phyloP scores from a whole-genome alignment of 2,329 filamentous ascomycete species.

The Chalara sp. region DNA sequence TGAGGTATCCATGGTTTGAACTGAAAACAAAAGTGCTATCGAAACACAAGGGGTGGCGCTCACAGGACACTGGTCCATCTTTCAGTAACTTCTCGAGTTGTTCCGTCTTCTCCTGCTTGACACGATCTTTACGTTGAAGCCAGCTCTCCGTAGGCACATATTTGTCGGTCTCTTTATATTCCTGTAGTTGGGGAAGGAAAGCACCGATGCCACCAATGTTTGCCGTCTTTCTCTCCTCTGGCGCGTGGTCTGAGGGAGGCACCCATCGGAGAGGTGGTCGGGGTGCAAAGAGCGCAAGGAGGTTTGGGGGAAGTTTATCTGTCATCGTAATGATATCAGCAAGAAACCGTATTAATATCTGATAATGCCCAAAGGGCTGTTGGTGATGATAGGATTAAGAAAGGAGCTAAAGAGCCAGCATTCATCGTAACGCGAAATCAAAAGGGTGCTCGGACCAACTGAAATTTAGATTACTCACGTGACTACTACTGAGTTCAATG shows the following conservation, averaged over 20 bases:
- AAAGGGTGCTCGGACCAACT: neutral
- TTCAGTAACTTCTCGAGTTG: constrained; percentile 46
- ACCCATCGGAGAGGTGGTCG: constrained; percentile 88
- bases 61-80: constrained; percentile 25
- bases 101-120: constrained; percentile 73
- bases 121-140: constrained; percentile 79
- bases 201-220: constrained; percentile 66
- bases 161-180: constrained; percentile 71
- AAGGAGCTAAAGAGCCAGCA: neutral
- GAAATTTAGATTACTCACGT: neutral
- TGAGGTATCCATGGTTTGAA: constrained; percentile 14
- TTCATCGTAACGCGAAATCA: neutral
- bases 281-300: constrained; percentile 90
- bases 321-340: constrained; percentile 58
- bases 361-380: constrained; percentile 10
- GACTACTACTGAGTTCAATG: no score
- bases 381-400: constrained; percentile 6
- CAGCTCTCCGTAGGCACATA: constrained; percentile 87
- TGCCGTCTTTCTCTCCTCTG: constrained; percentile 73
- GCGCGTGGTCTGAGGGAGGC: constrained; percentile 72
- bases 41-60: constrained; percentile 21
- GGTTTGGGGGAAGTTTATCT: constrained; percentile 88
- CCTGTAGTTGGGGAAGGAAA: constrained; percentile 65
- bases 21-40: constrained; percentile 18
- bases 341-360: neutral